Evolutionary conservation across 2,329 filamentous ascomycete genomes (phyloP), one percentile per base, ranked within the genome.

Genomic region (Penicillium aurantiogriseum): DNA sequence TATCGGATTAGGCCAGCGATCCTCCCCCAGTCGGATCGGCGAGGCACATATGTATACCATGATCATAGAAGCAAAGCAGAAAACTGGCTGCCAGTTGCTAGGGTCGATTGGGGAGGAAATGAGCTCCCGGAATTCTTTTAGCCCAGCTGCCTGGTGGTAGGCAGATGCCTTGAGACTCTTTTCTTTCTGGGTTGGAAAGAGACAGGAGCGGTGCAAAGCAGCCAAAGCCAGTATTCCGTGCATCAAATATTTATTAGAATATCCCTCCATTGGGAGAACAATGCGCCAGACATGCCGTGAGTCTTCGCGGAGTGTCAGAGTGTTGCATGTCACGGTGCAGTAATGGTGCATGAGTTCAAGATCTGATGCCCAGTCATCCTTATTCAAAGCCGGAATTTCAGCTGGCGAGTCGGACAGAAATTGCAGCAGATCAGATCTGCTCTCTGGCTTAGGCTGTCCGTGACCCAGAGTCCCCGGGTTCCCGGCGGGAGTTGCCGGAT

Each of bases 301-400:
- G 27, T 66, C 64, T 54, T 64, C 62, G 19, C 63, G 62, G 5
- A 51, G 3, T 6, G 60, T 42, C 8, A 66, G 33, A 2, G 60
- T 64, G 10, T 61, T 61, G 35, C 69, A 72, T 31, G 72, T 74
- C 25, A 69, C 61, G 0, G 69, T 73, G n/a, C 72, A 74, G 57
- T 71, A 79, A 57, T 73, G 70, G 58, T 79, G 76, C 57, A 79
- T 74, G 17, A 79, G 61, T 58, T 79, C 76, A 15, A 78, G 63
- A 56, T 77, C 74, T 15, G 72, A 63, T 9, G 43, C 56, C 63
- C 60, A 66, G 50, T 66, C 59, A 35, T 66, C 62, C 11, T 25
- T 33, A 2, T 50, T 33, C 3, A 45, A 23, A 13, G n/a, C 42
- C 3, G 43, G 42, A 0, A 46, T 17, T 27, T 53, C 53, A 13